Evolutionary conservation across 148 eudicot genomes (phyloP), one percentile per base, ranked within the genome.

Genomic region (Rhododendron griersonianum): DNA sequence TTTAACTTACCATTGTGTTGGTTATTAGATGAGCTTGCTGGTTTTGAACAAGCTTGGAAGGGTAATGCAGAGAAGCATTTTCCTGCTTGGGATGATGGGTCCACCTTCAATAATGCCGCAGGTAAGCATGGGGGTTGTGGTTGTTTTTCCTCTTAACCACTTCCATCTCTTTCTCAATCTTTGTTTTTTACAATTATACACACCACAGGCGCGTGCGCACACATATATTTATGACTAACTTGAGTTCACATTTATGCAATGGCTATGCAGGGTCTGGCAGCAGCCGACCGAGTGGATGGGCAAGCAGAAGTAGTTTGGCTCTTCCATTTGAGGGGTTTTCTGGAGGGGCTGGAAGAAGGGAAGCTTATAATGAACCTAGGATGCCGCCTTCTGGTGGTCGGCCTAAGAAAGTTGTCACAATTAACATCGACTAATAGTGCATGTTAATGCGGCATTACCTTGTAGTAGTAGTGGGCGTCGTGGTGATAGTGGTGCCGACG

Each of bases 11-110:
- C 33, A 23, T 23, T 84, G 19, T 84, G 18, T 13, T 57, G 45
- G 77, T 81, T n/a, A 71, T 10, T 73, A 90, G 98, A 93, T 91
- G 98, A 94, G 76, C 94, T 96, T 75, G 89, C 88, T 53, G 87
- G 88, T 74, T 96, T 96, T 87, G 98, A 96, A 85, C 92, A 96
- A 73, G 92, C 94, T 65, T 96, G 98, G 98, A 90, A 85, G 86
- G 93, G 91, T 41, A 94, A 90, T 78, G 87, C 89, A 13, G 93
- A 88, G 80, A 91, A 77, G 73, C 89, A 86, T 84, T 84, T 91
- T 0, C 89, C 90, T 74, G 82, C 91, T 47, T 86, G 89, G 94
- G 83, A 87, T 80, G 89, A 89, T 89, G 83, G 81, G 57, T 84
- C 88, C 75, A 82, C 71, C 78, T 85, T 82, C 48, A 80, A 10